Conservation (phyloP, 495 filamentous ascomycete species). For the Xylaria grammica region DNA sequence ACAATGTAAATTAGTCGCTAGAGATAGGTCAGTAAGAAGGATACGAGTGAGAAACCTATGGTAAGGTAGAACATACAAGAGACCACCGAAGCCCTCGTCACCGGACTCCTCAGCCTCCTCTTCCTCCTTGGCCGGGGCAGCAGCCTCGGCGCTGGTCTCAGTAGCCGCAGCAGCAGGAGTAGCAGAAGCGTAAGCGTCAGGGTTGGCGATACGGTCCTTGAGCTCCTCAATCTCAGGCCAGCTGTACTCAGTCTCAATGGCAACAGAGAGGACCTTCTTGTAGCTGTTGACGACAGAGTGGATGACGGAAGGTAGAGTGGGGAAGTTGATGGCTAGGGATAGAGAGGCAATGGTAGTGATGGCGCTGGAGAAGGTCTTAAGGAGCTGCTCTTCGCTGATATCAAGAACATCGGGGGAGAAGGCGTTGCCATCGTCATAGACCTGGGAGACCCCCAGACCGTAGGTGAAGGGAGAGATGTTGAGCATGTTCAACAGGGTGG, state of each 20-base stretch:
- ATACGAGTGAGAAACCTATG: slow-evolving; percentile 8
- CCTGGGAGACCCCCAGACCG: slow-evolving; percentile 92
- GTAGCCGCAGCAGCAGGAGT: slow-evolving; percentile 66
- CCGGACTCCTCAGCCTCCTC: slow-evolving; percentile 63
- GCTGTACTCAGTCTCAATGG: slow-evolving; percentile 86
- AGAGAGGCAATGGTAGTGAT: slow-evolving; percentile 86
- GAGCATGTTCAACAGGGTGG: slow-evolving; percentile 97
- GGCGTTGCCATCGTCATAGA: slow-evolving; percentile 94
- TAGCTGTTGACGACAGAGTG: slow-evolving; percentile 95
- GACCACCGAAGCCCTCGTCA: slow-evolving; percentile 70
- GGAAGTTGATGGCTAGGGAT: slow-evolving; percentile 91
- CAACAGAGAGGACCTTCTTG: slow-evolving; percentile 95
- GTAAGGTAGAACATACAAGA: slow-evolving; percentile 60
- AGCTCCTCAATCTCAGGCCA: slow-evolving; percentile 96
- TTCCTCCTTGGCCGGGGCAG: slow-evolving; percentile 57
- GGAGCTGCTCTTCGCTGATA: slow-evolving; percentile 89
- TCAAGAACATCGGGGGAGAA: slow-evolving; percentile 86
- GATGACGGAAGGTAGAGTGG: slow-evolving; percentile 93
- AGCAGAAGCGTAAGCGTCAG: slow-evolving; percentile 86
- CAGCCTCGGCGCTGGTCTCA: slow-evolving; percentile 53
- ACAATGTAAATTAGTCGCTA: slow-evolving; percentile 50
- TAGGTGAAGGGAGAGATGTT: slow-evolving; percentile 99
- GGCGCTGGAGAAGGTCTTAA: slow-evolving; percentile 80
- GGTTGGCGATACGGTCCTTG: slow-evolving; percentile 99
- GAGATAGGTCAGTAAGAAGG: slow-evolving; percentile 23